phyloP scores from a whole-genome alignment of 352 stramenopile genomes.

The Phytophthora crassamura region DNA sequence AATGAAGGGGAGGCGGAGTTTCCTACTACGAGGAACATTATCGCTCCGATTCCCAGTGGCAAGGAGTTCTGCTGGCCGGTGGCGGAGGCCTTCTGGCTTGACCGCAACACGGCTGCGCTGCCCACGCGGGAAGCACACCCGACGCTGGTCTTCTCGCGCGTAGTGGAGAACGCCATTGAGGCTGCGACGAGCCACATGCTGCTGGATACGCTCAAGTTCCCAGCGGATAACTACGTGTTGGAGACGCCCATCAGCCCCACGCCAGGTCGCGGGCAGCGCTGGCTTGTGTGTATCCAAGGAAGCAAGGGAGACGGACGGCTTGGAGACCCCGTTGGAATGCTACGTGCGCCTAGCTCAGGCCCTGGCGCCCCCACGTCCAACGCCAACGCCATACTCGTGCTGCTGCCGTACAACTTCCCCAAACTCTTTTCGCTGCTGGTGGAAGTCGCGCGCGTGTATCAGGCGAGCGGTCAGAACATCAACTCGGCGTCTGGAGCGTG shows the following conservation, averaged over 20 bases:
- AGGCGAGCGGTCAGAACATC: constrained; percentile 82
- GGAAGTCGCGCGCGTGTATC: constrained; percentile 81
- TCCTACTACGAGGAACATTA: constrained; percentile 62
- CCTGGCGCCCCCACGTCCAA: constrained; percentile 45
- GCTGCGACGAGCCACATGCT: constrained; percentile 88
- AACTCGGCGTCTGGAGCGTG: constrained; percentile 68
- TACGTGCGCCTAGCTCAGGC: constrained; percentile 43
- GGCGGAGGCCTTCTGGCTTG: constrained; percentile 86
- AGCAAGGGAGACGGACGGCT: constrained; percentile 85
- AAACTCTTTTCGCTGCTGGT: constrained; percentile 84
- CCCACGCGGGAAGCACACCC: constrained; percentile 80
- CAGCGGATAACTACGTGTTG: constrained; percentile 77
- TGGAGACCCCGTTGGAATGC: constrained; percentile 83
- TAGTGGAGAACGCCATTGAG: constrained; percentile 82
- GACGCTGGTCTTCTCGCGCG: constrained; percentile 70
- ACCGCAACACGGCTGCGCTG: constrained; percentile 80
- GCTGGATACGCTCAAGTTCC: constrained; percentile 89
- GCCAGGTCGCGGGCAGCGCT: constrained; percentile 77
- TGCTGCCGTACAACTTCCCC: constrained; percentile 91
- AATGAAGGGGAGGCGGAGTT: constrained; percentile 59
- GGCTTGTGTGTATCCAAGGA: constrained; percentile 83
- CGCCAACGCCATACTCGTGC: constrained; percentile 67
- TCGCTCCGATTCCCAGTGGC: constrained; percentile 72
- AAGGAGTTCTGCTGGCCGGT: constrained; percentile 89
- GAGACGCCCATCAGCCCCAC: constrained; percentile 64